Conservation (phyloP, 345 rosid genomes). For the Eutrema yunnanense region DNA sequence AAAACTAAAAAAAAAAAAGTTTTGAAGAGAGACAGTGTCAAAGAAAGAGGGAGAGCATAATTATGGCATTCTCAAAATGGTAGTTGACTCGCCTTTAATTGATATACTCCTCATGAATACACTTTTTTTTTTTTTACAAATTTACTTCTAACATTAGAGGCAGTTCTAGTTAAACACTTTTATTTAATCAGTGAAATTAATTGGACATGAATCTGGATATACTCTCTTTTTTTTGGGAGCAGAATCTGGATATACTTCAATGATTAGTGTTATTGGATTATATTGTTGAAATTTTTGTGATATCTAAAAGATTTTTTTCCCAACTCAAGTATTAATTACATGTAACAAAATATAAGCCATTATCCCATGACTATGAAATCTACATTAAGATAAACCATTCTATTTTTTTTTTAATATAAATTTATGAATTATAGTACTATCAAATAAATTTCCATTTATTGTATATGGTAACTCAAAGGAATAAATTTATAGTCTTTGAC, state of each 20-base stretch:
- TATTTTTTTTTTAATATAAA: background rate
- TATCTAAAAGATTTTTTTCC: background rate
- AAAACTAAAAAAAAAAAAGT: background rate
- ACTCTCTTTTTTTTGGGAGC: background rate
- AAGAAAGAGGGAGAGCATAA: slow-evolving; percentile 33
- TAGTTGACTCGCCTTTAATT: slow-evolving; percentile 18
- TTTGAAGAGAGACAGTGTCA: slow-evolving; percentile 26
- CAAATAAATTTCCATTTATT: background rate
- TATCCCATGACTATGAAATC: background rate
- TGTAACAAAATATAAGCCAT: background rate
- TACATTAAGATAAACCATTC: background rate
- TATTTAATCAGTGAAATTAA: background rate
- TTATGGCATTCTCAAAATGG: background rate
- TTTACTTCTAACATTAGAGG: background rate
- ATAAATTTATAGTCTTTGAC: background rate
- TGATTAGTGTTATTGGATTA: background rate
- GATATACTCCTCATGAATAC: background rate
- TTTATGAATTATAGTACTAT: background rate
- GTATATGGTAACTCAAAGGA: background rate
- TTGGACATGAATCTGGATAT: background rate
- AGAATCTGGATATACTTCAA: background rate
- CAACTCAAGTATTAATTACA: background rate
- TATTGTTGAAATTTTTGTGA: background rate
- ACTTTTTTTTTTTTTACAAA: background rate
- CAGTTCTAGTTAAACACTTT: background rate